Conservation (phyloP, 1,284 basidiomycete species). For the Malassezia vespertilionis region DNA sequence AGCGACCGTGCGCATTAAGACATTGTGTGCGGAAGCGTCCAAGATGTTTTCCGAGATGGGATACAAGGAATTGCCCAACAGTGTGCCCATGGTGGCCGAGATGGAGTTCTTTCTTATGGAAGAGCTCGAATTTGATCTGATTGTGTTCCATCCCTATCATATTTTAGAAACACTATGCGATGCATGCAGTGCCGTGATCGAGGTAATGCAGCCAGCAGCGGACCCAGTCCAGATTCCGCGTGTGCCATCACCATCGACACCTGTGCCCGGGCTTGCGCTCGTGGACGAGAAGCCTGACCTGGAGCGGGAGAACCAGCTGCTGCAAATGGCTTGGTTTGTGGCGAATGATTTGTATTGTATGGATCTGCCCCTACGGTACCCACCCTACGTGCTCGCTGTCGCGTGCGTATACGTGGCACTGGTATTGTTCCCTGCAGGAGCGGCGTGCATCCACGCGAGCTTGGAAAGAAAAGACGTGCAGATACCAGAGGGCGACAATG, state of each 20-base stretch:
- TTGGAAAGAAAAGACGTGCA: not conserved
- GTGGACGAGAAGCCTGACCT: too few relatives aligned
- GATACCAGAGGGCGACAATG: not conserved
- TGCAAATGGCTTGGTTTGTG: slow-evolving; percentile 62
- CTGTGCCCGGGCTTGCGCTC: too few relatives aligned
- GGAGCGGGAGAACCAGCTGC: not conserved
- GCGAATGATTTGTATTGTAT: slow-evolving; percentile 92
- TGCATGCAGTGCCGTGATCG: not conserved
- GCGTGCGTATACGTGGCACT: slow-evolving; percentile 67
- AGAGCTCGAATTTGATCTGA: slow-evolving; percentile 87
- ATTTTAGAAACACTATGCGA: slow-evolving; percentile 52
- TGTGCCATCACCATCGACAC: not conserved
- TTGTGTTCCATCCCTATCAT: slow-evolving; percentile 87
- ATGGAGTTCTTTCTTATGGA: slow-evolving; percentile 98
- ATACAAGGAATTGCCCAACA: slow-evolving; percentile 58
- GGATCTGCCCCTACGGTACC: slow-evolving; percentile 76
- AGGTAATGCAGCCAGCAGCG: too few relatives aligned
- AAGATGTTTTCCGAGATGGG: slow-evolving; percentile 24
- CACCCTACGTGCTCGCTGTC: slow-evolving; percentile 85
- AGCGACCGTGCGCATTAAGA: slow-evolving; percentile 82
- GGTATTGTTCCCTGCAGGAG: slow-evolving; percentile 18
- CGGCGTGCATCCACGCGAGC: not conserved
- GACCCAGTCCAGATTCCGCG: not conserved
- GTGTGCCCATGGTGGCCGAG: slow-evolving; percentile 74
- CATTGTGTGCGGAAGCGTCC: slow-evolving; percentile 69